Percentiles rank a stretch among this genome's conserved stretches.
phyloP scores from a whole-genome alignment of 2,329 filamentous ascomycete species.

The Didymella pinodella region DNA sequence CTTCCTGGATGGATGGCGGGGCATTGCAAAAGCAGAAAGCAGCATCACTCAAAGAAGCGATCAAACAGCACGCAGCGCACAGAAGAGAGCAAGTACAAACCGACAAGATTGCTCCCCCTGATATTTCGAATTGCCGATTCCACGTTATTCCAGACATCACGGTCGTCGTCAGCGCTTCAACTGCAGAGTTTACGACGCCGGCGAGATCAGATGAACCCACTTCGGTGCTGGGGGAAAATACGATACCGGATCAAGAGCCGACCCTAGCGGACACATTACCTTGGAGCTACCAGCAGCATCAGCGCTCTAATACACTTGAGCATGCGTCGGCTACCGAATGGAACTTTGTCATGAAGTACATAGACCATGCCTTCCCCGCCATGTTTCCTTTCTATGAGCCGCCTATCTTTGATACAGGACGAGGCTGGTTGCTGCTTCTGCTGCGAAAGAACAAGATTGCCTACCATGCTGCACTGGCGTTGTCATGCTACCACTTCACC shows the following conservation, averaged over 20 bases:
- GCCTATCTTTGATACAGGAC: constrained; percentile 24
- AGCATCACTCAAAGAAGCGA: constrained; percentile 19
- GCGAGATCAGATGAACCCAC: not conserved
- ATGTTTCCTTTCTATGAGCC: constrained; percentile 27
- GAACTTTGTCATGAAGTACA: constrained; percentile 28
- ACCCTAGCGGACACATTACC: constrained; percentile 13
- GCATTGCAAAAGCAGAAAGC: constrained; percentile 18
- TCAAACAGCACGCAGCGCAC: constrained; percentile 21
- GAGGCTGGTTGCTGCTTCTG: constrained; percentile 25
- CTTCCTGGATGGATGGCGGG: constrained; percentile 26
- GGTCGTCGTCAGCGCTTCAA: not conserved
- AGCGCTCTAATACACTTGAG: constrained; percentile 8
- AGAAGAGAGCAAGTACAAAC: constrained; percentile 19
- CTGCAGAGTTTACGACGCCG: not conserved
- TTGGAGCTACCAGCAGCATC: constrained; percentile 12
- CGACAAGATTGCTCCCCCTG: not conserved
- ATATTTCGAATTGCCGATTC: not conserved
- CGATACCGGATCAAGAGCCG: not conserved
- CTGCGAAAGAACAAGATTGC: constrained; percentile 24
- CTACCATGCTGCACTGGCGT: constrained; percentile 22
- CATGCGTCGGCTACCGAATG: constrained; percentile 20
- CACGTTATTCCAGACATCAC: constrained; percentile 13
- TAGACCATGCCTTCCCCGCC: constrained; percentile 26
- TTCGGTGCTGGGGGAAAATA: no score
- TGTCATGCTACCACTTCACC: constrained; percentile 28